phyloP scores from a whole-genome alignment of 75 land plant genomes.

The Ceratopteris richardii region DNA sequence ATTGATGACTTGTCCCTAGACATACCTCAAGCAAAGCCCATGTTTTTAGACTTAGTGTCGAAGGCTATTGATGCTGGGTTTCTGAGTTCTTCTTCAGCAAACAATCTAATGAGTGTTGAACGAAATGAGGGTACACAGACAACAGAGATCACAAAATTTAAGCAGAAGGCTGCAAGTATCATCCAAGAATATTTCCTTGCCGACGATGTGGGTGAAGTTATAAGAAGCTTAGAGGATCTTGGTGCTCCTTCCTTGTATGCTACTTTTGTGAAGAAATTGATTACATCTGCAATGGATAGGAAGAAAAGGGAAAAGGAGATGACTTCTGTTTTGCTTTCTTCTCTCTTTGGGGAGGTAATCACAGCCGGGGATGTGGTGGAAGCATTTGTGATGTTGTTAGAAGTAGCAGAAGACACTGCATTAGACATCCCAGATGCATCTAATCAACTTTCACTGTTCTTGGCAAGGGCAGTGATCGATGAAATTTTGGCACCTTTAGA shows the following conservation, averaged over 20 bases:
- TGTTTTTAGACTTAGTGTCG: slow-evolving; percentile 40
- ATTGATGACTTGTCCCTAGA: slow-evolving; percentile 57
- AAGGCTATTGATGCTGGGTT: slow-evolving; percentile 63
- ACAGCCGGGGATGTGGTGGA: slow-evolving; percentile 63
- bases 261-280: slow-evolving; percentile 64
- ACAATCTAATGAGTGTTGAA: too few species aligned
- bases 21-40: slow-evolving; percentile 40
- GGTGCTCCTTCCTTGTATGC: slow-evolving; percentile 69
- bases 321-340: too few species aligned
- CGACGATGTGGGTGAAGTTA: slow-evolving; percentile 88
- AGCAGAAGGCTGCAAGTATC: slow-evolving; percentile 57
- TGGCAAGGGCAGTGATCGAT: slow-evolving; percentile 89
- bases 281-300: slow-evolving; percentile 86
- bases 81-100: slow-evolving; percentile 50
- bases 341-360: too few species aligned
- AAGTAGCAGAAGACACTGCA: slow-evolving; percentile 85
- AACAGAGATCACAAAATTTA: slow-evolving; percentile 31
- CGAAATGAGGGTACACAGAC: slow-evolving; percentile 7
- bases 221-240: slow-evolving; percentile 77
- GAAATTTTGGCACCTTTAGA: slow-evolving; percentile 79
- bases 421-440: slow-evolving; percentile 86
- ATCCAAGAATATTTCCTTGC: slow-evolving; percentile 88
- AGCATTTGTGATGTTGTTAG: slow-evolving; percentile 73
- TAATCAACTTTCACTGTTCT: slow-evolving; percentile 72
- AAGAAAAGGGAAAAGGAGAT: too few species aligned